These are phyloP conservation scores for Rhizopogon vinicolor DNA, from an alignment of 768 basidiomycete species.

Conservation along the genomic window DNA sequence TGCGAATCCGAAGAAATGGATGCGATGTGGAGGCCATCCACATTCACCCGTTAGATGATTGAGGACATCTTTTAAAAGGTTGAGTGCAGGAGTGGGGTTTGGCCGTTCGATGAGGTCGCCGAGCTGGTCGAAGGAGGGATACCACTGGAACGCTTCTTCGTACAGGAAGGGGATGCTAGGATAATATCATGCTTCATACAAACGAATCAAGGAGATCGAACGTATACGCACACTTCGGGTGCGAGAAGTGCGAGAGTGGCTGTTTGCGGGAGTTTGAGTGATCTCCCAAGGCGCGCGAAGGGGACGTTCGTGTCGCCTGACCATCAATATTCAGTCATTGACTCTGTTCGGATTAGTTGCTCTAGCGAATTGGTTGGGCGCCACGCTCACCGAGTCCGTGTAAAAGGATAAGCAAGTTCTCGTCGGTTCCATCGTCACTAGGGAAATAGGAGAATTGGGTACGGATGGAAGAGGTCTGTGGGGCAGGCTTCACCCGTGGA, in stretches of 20 bases:
- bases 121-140: conserved; percentile 71
- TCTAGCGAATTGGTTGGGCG: background rate
- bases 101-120: conserved; percentile 69
- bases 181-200: background rate
- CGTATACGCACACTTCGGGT: conserved; percentile 59
- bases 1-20: conserved; percentile 86
- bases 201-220: background rate
- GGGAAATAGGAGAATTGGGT: conserved; percentile 63
- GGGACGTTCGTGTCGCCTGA: conserved; percentile 79
- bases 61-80: conserved; percentile 48
- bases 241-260: conserved; percentile 79
- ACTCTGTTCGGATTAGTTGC: background rate
- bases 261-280: conserved; percentile 85
- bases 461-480: conserved; percentile 40
- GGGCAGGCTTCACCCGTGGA: conserved; percentile 44
- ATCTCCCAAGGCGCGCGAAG: conserved; percentile 68
- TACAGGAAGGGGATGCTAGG: conserved; percentile 73
- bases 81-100: conserved; percentile 67
- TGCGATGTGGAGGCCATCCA: conserved; percentile 59
- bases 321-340: background rate
- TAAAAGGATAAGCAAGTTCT: conserved; percentile 78
- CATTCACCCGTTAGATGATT: conserved; percentile 55
- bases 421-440: conserved; percentile 80
- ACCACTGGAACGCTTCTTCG: conserved; percentile 84
- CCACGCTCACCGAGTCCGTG: conserved; percentile 72